Conservation (phyloP, 345 rosid genomes). For the Euphorbia peplus region DNA sequence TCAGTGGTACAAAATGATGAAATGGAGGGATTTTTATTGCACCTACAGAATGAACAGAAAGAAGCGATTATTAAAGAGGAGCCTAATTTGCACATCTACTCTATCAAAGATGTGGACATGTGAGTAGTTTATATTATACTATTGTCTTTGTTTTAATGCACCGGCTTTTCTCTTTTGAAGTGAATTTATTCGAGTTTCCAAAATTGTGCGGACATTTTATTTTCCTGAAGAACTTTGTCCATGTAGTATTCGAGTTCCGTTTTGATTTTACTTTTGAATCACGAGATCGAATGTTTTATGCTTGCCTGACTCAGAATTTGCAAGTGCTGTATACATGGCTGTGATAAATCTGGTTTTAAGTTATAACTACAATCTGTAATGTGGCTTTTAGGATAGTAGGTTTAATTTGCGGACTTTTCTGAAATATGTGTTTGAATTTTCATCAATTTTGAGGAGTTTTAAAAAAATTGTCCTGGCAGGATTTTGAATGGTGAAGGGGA, state of each 20-base stretch:
- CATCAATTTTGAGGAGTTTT: background rate
- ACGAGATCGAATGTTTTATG: background rate
- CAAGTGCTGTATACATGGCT: background rate
- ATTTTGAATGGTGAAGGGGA: slow-evolving; percentile 59
- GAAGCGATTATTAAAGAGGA: slow-evolving; percentile 58
- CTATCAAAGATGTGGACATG: slow-evolving; percentile 87
- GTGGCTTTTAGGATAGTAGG: background rate
- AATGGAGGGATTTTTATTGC: slow-evolving; percentile 78
- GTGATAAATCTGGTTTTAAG: background rate
- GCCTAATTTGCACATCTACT: slow-evolving; percentile 64
- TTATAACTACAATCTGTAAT: background rate
- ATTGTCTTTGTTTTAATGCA: background rate
- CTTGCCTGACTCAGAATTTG: background rate
- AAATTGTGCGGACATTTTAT: background rate
- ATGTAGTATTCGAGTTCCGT: background rate
- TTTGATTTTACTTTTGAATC: background rate
- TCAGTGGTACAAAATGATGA: slow-evolving; percentile 57
- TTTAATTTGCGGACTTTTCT: slow-evolving; percentile 1
- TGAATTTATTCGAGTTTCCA: background rate
- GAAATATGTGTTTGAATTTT: background rate
- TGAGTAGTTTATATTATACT: slow-evolving; percentile 37
- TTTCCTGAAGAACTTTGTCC: background rate
- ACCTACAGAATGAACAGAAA: slow-evolving; percentile 78
- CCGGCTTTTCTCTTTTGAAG: background rate
- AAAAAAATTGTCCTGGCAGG: slow-evolving; percentile 32